Conservation (phyloP, 768 basidiomycete species). For the Lyophyllum decastes region DNA sequence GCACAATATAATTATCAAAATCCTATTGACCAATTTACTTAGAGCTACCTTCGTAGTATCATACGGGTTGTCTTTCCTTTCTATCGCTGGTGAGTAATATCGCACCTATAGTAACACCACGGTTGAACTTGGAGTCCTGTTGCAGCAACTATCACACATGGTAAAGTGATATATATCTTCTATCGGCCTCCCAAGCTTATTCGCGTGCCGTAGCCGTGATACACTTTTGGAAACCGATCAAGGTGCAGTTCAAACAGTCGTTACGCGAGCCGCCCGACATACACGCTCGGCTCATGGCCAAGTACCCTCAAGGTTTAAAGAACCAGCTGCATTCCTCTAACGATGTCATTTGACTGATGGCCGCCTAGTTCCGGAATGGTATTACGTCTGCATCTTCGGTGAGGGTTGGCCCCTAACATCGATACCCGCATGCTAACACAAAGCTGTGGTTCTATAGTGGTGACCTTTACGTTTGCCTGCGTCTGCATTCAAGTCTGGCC, state of each 20-base stretch:
- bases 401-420: constrained; percentile 8
- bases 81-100: constrained; percentile 54
- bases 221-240: constrained; percentile 59
- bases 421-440: neutral
- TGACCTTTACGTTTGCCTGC: constrained; percentile 63
- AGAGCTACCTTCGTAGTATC: constrained; percentile 58
- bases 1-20: neutral
- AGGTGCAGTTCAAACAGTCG: constrained; percentile 49
- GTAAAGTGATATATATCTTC: constrained; percentile 17
- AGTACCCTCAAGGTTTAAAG: constrained; percentile 46
- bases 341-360: neutral
- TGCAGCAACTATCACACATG: constrained; percentile 48
- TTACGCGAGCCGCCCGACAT: constrained; percentile 60
- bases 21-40: neutral
- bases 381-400: constrained; percentile 56
- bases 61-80: constrained; percentile 62
- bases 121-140: neutral
- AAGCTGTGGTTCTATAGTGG: constrained; percentile 24
- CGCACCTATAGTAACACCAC: neutral
- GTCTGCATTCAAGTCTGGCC: constrained; percentile 65
- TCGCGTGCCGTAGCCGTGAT: constrained; percentile 36
- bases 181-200: neutral
- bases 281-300: constrained; percentile 59
- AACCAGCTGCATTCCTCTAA: neutral
- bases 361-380: constrained; percentile 60